Evolutionary conservation across 2,329 filamentous ascomycete species (phyloP), one percentile per base, ranked within the genome.

Genomic region (Fusarium sp.): DNA sequence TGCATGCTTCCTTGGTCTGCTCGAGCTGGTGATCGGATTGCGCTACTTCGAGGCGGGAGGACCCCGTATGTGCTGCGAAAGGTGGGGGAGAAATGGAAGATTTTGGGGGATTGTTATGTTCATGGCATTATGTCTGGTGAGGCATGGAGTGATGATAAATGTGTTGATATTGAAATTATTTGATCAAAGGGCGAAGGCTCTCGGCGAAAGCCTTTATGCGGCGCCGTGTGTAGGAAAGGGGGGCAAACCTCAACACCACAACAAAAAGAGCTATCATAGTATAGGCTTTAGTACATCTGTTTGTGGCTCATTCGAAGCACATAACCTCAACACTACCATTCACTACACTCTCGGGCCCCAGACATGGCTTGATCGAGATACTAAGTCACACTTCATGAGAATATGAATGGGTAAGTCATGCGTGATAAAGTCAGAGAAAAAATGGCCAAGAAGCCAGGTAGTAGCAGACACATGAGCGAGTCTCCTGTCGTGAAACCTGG

Each of bases 41-140:
- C 35, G 2, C 28, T 63, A 0, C 48, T 66, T 20, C 42, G 36
- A 3, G 41, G 48, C 0, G 63, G 59, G 2, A 63, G 47, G 13
- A 56, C 63, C 3, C 63, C 63, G 3, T 66, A 38, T 26, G 59
- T 66, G 10, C 10, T 66, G 8, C 30, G 50, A 2, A 56, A 47
- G n/a, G 24, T 18, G 4, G 24, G 63, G 0, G 17, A 56, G 5
- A 45, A 35, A 22, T 66, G 63, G 63, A 63, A 6, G 36, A 63
- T 66, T 22, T 5, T 66, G n/a, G 63, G 48, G 8, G 63, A 66
- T 11, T 63, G 63, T 3, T 63, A 66, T 22, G 63, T 63, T 5
- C 58, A 66, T 50, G 58, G 63, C 1, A 50, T 66, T 4, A 66
- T 63, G 58, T 63, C 51, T 18, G 58, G 58, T 1, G 58, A 66